phyloP scores from a whole-genome alignment of 2,329 filamentous ascomycete genomes.

The Didymellaceae sp. region DNA sequence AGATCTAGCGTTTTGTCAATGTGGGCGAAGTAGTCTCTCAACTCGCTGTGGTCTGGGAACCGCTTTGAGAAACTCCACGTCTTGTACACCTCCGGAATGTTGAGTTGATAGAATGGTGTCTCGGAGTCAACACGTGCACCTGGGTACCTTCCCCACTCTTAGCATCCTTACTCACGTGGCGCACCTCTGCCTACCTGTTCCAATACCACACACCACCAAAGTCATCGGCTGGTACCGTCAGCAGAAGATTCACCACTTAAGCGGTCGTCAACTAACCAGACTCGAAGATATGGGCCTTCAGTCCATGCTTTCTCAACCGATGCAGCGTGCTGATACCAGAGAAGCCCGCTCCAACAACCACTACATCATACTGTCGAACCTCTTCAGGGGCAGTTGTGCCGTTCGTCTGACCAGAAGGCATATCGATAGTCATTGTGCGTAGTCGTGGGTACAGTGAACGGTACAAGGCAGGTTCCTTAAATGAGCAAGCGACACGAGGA shows the following conservation, averaged over 20 bases:
- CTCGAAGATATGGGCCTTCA: constrained; percentile 32
- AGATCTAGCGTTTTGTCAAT: constrained; percentile 29
- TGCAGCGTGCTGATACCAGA: constrained; percentile 31
- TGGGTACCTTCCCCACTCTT: neutral
- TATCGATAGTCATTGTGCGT: neutral
- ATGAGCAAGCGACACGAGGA: too few species aligned
- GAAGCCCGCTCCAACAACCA: constrained; percentile 39
- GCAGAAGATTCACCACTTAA: neutral
- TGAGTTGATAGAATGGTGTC: constrained; percentile 40
- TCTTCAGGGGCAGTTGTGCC: neutral
- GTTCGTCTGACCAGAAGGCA: neutral
- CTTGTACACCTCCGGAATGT: constrained; percentile 36
- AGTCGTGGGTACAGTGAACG: neutral
- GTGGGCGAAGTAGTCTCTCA: constrained; percentile 36
- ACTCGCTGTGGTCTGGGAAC: constrained; percentile 34
- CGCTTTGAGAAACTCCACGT: constrained; percentile 31
- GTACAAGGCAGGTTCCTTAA: too few species aligned
- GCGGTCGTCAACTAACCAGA: constrained; percentile 13
- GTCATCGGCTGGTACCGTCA: constrained; percentile 5
- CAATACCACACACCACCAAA: constrained; percentile 40
- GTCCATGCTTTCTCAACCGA: constrained; percentile 27
- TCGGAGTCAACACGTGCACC: constrained; percentile 35
- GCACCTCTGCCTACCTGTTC: constrained; percentile 10
- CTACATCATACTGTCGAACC: constrained; percentile 23
- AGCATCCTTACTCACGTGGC: neutral